Conservation (phyloP, 2,329 filamentous ascomycete genomes). For the Curvularia sp. region DNA sequence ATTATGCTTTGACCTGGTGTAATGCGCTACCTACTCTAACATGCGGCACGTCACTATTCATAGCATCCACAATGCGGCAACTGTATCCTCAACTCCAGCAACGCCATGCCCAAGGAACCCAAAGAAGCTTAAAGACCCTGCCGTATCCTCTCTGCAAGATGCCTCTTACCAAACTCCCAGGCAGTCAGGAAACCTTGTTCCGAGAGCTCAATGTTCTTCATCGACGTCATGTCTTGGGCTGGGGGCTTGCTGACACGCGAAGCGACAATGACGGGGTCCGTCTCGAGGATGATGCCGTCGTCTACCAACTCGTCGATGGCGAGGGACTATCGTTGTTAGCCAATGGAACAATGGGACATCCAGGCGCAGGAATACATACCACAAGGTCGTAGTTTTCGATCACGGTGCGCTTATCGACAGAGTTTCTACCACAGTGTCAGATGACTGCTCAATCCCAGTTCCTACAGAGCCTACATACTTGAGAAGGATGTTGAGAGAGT, state of each 20-base stretch:
- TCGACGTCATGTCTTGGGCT: conserved; percentile 82
- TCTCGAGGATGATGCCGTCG: conserved; percentile 90
- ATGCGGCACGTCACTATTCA: conserved; percentile 16
- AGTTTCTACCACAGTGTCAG: conserved; percentile 67
- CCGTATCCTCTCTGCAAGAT: conserved; percentile 87
- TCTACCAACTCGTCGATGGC: conserved; percentile 81
- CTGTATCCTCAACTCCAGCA: conserved; percentile 36
- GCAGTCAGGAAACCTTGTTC: conserved; percentile 95
- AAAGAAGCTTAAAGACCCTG: conserved; percentile 62
- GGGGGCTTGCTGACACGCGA: conserved; percentile 92
- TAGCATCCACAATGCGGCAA: conserved; percentile 27
- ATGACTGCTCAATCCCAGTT: neutral
- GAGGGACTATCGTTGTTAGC: conserved; percentile 85
- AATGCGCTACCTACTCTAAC: conserved; percentile 19
- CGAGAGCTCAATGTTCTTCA: conserved; percentile 93
- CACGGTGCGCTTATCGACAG: conserved; percentile 95
- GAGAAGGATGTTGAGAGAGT: conserved; percentile 87
- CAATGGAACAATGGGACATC: neutral
- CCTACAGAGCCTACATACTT: conserved; percentile 67
- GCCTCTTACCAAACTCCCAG: conserved; percentile 91
- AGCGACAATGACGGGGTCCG: conserved; percentile 91
- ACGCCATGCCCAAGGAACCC: conserved; percentile 35
- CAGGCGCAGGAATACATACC: conserved; percentile 30
- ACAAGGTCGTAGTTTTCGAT: conserved; percentile 99
- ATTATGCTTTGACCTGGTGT: conserved; percentile 10